Evolutionary conservation across 2,329 filamentous ascomycete species (phyloP), one percentile per base, ranked within the genome.

Genomic region (Aspergillus ochraceus): DNA sequence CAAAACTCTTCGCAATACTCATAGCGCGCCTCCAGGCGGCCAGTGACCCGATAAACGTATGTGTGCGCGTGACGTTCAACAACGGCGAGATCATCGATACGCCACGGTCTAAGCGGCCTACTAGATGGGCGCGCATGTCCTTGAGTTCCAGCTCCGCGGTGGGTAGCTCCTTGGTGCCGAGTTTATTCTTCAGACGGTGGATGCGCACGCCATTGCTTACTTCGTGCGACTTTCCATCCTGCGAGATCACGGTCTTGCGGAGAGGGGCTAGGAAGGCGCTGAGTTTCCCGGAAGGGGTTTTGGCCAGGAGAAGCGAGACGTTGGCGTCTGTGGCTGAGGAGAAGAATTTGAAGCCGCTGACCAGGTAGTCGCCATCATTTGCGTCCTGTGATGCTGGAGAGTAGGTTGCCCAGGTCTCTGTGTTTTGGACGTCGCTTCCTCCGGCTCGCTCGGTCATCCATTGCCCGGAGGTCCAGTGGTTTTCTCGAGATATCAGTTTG

Each of bases 361-460:
- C 81, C 6, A 72, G 55, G 54, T 74, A 77, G 32, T 70, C 71
- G 6, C 74, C 74, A 11, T 68, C 66, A 3, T 42, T 32, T 6
- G 51, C 36, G 20, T n/a, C 14, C 36, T 63, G 11, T 55, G 60
- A 14, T 3, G 64, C 24, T 6, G 70, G 69, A 0, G 68, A 66
- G 50, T 74, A 66, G 1, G 66, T 72, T 63, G 87, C 87, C 4
- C 84, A 74, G 0, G 88, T 91, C 72, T 91, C 88, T 0, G 86
- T 90, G 42, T 83, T 80, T 3, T 85, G 86, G 1, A 91, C 87
- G 66, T 91, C 89, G 63, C 86, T 89, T 0, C 88, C 89, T 1
- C 88, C 88, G 0, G 82, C 80, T 2, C 88, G 80, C 66, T 91
- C 88, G 0, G 89, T 91, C 89, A 91, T 91, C 89, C 89, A 91